A percentile compares a stretch with the other conserved stretches of the same genome.
These are phyloP conservation scores for Breviolum minutum DNA, from an alignment of 73 alveolate genomes.

Conservation along the genomic window DNA sequence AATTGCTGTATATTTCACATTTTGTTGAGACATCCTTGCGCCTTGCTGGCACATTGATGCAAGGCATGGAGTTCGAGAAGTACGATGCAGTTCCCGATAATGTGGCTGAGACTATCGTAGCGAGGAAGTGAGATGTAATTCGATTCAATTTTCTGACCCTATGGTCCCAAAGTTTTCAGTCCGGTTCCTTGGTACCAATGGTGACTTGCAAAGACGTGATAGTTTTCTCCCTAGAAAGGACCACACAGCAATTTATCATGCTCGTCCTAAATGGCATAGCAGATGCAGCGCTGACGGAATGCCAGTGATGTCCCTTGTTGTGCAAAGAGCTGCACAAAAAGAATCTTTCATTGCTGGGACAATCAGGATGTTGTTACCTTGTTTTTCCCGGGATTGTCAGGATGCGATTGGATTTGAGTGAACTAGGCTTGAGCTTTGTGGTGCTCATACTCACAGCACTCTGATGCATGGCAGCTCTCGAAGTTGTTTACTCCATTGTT, in stretches of 20 bases:
- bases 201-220: constrained; percentile 29
- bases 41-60: background rate
- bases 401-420: too few species aligned
- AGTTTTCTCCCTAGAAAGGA: constrained; percentile 5
- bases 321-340: constrained; percentile 10
- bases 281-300: constrained; percentile 27
- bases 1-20: background rate
- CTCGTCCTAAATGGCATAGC: background rate
- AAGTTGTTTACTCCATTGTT: background rate
- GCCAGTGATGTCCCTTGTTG: constrained; percentile 14
- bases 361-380: too few species aligned
- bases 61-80: constrained; percentile 81
- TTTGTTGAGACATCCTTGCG: background rate
- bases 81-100: constrained; percentile 85
- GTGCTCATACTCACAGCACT: too few species aligned
- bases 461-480: background rate
- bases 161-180: constrained; percentile 30
- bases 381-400: too few species aligned
- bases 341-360: too few species aligned
- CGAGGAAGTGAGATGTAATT: constrained; percentile 37
- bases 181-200: constrained; percentile 10
- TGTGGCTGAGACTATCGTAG: constrained; percentile 58
- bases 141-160: constrained; percentile 19
- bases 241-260: background rate
- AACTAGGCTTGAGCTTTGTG: too few species aligned